A percentile compares a stretch with the other conserved stretches of the same genome.
Conservation (phyloP, 768 basidiomycete species). For the Trametes coccinea region DNA sequence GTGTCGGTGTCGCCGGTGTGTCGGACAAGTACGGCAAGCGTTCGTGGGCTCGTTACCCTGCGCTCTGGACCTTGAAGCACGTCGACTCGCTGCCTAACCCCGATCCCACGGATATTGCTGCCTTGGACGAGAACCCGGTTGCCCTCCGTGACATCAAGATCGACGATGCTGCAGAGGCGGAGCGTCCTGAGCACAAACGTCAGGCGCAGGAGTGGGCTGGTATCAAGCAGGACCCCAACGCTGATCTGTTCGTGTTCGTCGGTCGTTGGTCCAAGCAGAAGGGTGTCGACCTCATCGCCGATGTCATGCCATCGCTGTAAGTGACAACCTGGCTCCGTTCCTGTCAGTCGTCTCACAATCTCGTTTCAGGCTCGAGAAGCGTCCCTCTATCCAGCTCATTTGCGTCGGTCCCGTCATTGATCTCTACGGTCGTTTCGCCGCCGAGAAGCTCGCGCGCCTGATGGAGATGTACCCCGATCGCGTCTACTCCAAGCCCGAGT, state of each 20-base stretch:
- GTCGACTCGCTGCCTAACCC: slow-evolving; percentile 96
- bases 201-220: slow-evolving; percentile 96
- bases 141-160: slow-evolving; percentile 72
- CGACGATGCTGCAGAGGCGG: slow-evolving; percentile 82
- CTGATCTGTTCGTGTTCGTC: slow-evolving; percentile 93
- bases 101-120: slow-evolving; percentile 92
- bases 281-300: slow-evolving; percentile 95
- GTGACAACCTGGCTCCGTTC: slow-evolving; percentile 31
- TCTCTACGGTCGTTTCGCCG: slow-evolving; percentile 92
- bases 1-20: slow-evolving; percentile 91
- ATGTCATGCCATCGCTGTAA: slow-evolving; percentile 88
- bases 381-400: slow-evolving; percentile 81
- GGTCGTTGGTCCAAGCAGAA: slow-evolving; percentile 99
- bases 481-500: slow-evolving; percentile 95
- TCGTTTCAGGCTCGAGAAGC: slow-evolving; percentile 71
- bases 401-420: slow-evolving; percentile 94
- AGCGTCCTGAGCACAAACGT: slow-evolving; percentile 86
- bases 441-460: slow-evolving; percentile 87
- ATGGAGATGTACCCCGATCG: slow-evolving; percentile 96
- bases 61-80: slow-evolving; percentile 92
- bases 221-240: slow-evolving; percentile 85
- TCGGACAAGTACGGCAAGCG: slow-evolving; percentile 98
- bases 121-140: slow-evolving; percentile 78
- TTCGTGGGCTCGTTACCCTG: slow-evolving; percentile 95
- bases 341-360: neutral